Evolutionary conservation across 2,329 filamentous ascomycete species (phyloP).

Genomic region (Simplicillium aogashimaense): DNA sequence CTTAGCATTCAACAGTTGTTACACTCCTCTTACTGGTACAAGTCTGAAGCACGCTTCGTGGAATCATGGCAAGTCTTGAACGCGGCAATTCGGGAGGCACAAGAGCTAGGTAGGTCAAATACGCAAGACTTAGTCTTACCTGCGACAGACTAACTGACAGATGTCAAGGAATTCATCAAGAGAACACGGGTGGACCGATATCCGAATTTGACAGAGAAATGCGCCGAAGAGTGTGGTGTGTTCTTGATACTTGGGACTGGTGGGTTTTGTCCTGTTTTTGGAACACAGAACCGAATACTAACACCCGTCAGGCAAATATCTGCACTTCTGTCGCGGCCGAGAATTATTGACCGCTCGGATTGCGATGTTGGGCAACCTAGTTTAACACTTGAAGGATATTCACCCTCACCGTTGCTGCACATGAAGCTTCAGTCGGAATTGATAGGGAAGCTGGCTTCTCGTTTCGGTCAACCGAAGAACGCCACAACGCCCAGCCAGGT

Average conservation of each 20-base stretch:
- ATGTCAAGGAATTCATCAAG: slow-evolving; percentile 20
- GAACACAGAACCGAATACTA: background rate
- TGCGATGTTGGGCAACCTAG: slow-evolving; percentile 5
- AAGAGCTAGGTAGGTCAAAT: slow-evolving; percentile 16
- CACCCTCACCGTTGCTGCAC: slow-evolving; percentile 10
- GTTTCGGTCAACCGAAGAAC: slow-evolving; percentile 20
- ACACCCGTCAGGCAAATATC: slow-evolving; percentile 22
- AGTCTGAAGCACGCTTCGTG: slow-evolving; percentile 23
- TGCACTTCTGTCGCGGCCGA: slow-evolving; percentile 14
- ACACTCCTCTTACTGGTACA: slow-evolving; percentile 27
- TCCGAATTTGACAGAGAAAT: slow-evolving; percentile 25
- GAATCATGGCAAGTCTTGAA: slow-evolving; percentile 27
- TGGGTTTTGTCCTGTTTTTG: slow-evolving; percentile 9
- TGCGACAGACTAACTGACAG: background rate
- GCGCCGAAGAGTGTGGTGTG: slow-evolving; percentile 24
- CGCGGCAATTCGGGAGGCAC: slow-evolving; percentile 23
- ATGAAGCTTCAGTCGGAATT: slow-evolving; percentile 26
- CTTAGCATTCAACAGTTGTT: slow-evolving; percentile 23
- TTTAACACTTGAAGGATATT: slow-evolving; percentile 7
- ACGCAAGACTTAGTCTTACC: too few relatives aligned
- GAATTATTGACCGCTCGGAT: slow-evolving; percentile 8
- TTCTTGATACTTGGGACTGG: slow-evolving; percentile 28
- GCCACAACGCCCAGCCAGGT: slow-evolving; percentile 18
- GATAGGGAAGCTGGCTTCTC: slow-evolving; percentile 17
- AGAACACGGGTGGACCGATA: slow-evolving; percentile 14